phyloP scores from a whole-genome alignment of 2,329 filamentous ascomycete species.

The Trichophyton equinum region DNA sequence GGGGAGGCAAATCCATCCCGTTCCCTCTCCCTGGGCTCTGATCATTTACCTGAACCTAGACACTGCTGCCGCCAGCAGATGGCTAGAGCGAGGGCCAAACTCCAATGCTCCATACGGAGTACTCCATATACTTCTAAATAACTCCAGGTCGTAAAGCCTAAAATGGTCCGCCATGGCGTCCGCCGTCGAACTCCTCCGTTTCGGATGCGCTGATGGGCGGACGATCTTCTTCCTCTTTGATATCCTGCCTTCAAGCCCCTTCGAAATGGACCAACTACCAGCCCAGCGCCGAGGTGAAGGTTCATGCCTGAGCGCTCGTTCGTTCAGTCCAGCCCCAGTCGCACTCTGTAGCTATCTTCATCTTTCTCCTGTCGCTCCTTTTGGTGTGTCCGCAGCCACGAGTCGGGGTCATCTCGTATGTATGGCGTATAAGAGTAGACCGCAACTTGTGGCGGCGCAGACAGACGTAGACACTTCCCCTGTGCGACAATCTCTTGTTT shows the following conservation, averaged over 20 bases:
- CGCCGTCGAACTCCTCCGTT: not conserved
- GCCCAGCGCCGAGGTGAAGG: not conserved
- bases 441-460: not conserved
- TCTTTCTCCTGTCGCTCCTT: not conserved
- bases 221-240: not conserved
- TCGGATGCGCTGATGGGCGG: not conserved
- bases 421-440: not conserved
- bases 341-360: no score
- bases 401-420: not conserved
- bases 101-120: no score
- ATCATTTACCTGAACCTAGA: not conserved
- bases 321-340: not conserved
- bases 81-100: not conserved
- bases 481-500: not conserved
- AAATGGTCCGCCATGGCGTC: no score
- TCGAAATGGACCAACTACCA: no score
- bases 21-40: not conserved
- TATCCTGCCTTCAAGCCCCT: no score
- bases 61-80: not conserved
- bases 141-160: no score
- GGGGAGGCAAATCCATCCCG: not conserved
- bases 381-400: not conserved
- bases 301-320: not conserved
- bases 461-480: not conserved
- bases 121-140: no score